Evolutionary conservation across 2,329 filamentous ascomycete genomes (phyloP), one percentile per base, ranked within the genome.

Genomic region (Sporothrix brunneoviolacea): DNA sequence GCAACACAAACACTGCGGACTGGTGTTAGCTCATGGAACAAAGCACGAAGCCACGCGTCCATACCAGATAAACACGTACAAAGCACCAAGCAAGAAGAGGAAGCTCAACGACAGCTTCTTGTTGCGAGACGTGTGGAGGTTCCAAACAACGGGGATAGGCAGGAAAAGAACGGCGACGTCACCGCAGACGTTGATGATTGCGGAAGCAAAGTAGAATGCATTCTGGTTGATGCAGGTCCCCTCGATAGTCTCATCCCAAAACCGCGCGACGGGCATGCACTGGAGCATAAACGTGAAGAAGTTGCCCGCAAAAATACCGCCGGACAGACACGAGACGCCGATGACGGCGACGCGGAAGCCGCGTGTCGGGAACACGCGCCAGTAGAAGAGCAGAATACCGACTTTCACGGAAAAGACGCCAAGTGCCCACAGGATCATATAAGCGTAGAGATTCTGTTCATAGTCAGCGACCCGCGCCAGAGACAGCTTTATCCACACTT

Each of bases 141-240:
- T 37, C 64, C 62, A 65, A 9, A 66, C 58, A 4, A 64, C 57
- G 1, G 64, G 64, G 13, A 65, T 51, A 7, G 62, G 64, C 33
- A 66, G 54, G 19, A 58, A 54, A 6, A 66, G 54, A 7, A 66
- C 60, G 8, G 60, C 59, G 21, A 64, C 47, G 33, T 65, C 55
- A 18, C 51, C 50, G 8, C 33, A 28, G 13, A 58, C 51, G 21
- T 55, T 55, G 39, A 56, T 53, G 9, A 54, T 50, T 21, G 52
- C 54, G 12, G 54, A 54, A 6, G 52, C 52, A 4, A 45, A 22
- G 28, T 56, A 56, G 12, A 56, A 56, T 9, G 47, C 19, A 27
- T 43, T 52, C 18, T 48, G 54, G 43, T 54, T 27, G 33, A 54
- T 51, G 47, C 52, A 56, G 1, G 19, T 22, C 7, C 54, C 54